A percentile compares a stretch with the other conserved stretches of the same genome.
Evolutionary conservation across 371 early-diverging fungal species (phyloP).

Genomic region (Lichtheimia hyalospora): DNA sequence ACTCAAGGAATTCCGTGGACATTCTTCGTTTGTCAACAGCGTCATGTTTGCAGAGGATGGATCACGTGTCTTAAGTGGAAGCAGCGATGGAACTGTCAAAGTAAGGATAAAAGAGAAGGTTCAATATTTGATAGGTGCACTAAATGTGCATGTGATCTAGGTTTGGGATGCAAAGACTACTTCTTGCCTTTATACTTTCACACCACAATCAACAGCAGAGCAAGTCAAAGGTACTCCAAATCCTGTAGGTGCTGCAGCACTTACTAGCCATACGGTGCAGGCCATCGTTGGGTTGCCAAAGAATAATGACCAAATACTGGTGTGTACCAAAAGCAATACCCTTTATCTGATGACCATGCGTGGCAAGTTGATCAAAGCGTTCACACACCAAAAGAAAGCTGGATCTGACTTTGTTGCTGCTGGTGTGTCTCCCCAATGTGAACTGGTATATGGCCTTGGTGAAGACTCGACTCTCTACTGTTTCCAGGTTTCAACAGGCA

Average conservation of each 20-base stretch:
- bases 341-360: conserved; percentile 61
- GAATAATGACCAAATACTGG: conserved; percentile 60
- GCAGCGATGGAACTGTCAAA: conserved; percentile 87
- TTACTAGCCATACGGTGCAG: conserved; percentile 26
- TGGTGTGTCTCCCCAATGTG: conserved; percentile 72
- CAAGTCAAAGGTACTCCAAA: conserved; percentile 5
- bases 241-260: conserved; percentile 3
- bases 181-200: conserved; percentile 44
- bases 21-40: conserved; percentile 86
- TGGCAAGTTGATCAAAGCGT: conserved; percentile 54
- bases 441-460: conserved; percentile 69
- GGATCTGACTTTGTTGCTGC: conserved; percentile 63
- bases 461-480: conserved; percentile 66
- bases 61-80: conserved; percentile 69
- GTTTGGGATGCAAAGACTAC: conserved; percentile 75
- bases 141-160: conserved; percentile 31
- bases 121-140: not conserved
- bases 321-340: conserved; percentile 67
- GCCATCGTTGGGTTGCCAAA: conserved; percentile 45
- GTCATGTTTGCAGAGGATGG: conserved; percentile 73
- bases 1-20: conserved; percentile 90
- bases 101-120: conserved; percentile 33
- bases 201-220: conserved; percentile 28
- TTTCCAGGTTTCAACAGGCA: conserved; percentile 58
- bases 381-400: conserved; percentile 34